phyloP scores from a whole-genome alignment of 805 yeast genomes.

The Danielia oregonensis region DNA sequence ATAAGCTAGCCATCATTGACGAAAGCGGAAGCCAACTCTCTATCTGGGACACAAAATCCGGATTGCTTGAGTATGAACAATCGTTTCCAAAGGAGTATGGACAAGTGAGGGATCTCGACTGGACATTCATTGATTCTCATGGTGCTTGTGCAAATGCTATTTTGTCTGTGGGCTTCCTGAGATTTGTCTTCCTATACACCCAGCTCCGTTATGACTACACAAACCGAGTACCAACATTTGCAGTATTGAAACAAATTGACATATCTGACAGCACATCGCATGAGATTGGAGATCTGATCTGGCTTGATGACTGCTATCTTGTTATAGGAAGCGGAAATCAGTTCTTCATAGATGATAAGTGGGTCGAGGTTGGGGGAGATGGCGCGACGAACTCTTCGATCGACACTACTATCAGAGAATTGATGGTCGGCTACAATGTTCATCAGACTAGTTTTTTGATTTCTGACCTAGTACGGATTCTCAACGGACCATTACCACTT shows the following conservation, averaged over 20 bases:
- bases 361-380: constrained; percentile 30
- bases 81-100: constrained; percentile 29
- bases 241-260: constrained; percentile 69
- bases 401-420: constrained; percentile 49
- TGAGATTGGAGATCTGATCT: constrained; percentile 80
- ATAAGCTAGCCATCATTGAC: constrained; percentile 74
- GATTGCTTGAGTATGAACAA: constrained; percentile 63
- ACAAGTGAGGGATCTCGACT: constrained; percentile 69
- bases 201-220: constrained; percentile 89
- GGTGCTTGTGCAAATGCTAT: constrained; percentile 51
- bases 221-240: constrained; percentile 71
- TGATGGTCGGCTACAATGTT: constrained; percentile 28
- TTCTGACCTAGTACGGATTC: constrained; percentile 65
- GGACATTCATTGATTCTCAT: constrained; percentile 63
- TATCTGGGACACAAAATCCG: constrained; percentile 76
- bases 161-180: constrained; percentile 72
- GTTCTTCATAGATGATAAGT: constrained; percentile 74
- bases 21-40: constrained; percentile 46
- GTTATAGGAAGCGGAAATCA: constrained; percentile 90
- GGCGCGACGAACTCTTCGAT: constrained; percentile 26
- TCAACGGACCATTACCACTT: constrained; percentile 86
- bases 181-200: constrained; percentile 63
- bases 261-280: constrained; percentile 72
- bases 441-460: constrained; percentile 38
- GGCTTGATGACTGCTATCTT: constrained; percentile 77